Evolutionary conservation across 768 basidiomycete species (phyloP), one percentile per base, ranked within the genome.

Genomic region (Cystobasidium tubakii): DNA sequence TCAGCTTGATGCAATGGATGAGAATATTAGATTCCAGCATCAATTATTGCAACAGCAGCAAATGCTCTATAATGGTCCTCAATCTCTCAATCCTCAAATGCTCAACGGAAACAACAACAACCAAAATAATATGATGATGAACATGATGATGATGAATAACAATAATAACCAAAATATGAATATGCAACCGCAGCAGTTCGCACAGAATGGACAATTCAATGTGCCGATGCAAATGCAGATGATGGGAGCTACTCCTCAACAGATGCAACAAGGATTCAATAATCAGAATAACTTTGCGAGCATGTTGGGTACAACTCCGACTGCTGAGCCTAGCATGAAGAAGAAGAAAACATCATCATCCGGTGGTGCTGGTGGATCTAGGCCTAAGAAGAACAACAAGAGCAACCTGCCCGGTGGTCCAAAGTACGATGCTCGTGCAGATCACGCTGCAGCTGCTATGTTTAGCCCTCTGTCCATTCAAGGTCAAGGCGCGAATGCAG

Each of bases 391-490:
- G 57, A 60, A 60, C 29, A 60, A 6, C n/a, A 54, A 54, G 6
- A 29, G 21, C 6, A 60, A 60, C 7, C 21, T 55, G 53, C 21
- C 27, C n/a, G 27, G 53, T 34, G 33, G 33, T 29, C 17, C 2
- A 4, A 36, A 27, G 13, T 65, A 65, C 25, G 63, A 65, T 46
- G 34, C 63, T 46, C 6, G 43, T 39, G 39, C 36, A n/a, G 69
- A 71, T 44, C 23, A 36, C 19, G 36, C 33, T 27, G 69, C 69
- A 12, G 69, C 69, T 17, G 69, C 69, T 44, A 71, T 71, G 69
- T 71, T 71, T 53, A 54, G 29, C 12, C 69, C 69, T 29, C 34
- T 71, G 13, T 57, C 69, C 1, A 34, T 71, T 21, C 69, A 43
- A 44, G n/a, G 19, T 65, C 27, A 42, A 36, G 66, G 39, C 4